Evolutionary conservation across 805 yeast genomes (phyloP).

Genomic region (Ogataea chonburiensis): DNA sequence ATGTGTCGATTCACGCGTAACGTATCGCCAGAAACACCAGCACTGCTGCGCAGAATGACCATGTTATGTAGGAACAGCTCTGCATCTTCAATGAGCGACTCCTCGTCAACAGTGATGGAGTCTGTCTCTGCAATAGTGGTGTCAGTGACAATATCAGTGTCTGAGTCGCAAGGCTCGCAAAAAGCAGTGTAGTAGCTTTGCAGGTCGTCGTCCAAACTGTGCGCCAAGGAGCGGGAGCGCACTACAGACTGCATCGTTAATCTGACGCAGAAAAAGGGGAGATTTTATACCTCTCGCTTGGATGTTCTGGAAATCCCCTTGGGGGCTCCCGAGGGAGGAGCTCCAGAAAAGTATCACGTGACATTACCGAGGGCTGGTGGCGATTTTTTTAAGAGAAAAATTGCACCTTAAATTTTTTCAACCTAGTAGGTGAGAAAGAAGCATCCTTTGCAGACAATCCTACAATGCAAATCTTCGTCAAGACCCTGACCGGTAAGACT

Average conservation of each 20-base stretch:
- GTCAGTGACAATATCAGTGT: conserved; percentile 9
- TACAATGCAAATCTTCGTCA: conserved; percentile 70
- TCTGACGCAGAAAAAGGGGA: conserved; percentile 2
- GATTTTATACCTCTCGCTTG: conserved; percentile 1
- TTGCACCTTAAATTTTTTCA: conserved; percentile 4
- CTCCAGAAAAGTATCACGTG: conserved; percentile 12
- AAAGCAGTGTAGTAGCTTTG: conserved; percentile 14
- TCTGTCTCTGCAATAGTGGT: conserved; percentile 10
- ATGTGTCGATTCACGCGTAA: conserved; percentile 3
- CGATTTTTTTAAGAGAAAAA: conserved; percentile 5
- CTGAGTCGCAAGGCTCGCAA: conserved; percentile 1
- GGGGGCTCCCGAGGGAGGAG: neutral
- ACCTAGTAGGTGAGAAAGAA: conserved; percentile 37
- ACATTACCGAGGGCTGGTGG: conserved; percentile 2
- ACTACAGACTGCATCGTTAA: conserved; percentile 2
- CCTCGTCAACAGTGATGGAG: conserved; percentile 8
- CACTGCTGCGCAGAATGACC: conserved; percentile 7
- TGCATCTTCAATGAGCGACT: conserved; percentile 12
- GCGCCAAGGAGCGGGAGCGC: conserved; percentile 2
- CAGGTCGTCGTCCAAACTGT: conserved; percentile 4
- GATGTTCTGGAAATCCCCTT: conserved; percentile 1
- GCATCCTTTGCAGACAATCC: conserved; percentile 40
- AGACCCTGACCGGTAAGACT: conserved; percentile 87
- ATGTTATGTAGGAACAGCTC: conserved; percentile 11
- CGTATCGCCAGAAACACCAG: conserved; percentile 5